Evolutionary conservation across 2,329 filamentous ascomycete genomes (phyloP), one percentile per base, ranked within the genome.

Genomic region (Blastomyces silverae): DNA sequence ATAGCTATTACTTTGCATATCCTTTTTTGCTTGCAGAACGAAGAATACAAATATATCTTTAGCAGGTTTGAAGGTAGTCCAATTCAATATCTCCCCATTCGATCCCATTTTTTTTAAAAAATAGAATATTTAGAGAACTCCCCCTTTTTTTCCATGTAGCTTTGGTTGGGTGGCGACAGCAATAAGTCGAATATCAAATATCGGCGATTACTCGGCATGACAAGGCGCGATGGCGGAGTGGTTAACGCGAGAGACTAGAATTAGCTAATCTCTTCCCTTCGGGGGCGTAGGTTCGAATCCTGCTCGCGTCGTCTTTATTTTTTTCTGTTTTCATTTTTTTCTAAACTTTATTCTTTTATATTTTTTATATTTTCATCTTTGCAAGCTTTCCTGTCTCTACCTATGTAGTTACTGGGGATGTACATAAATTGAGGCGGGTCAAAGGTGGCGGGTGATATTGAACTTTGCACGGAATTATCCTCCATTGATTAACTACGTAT

Each of bases 191-290:
- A 50, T 11, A n/a, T 25, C 11, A 25, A 50, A 25, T 10, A n/a
- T 4, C 2, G 7, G 0, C 2, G 0, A 3, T 3, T 42, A 5
- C 8, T 31, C 39, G 15, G 4, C 13, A 25, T 46, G n/a, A 34
- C 4, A 39, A 48, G 59, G 59, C 59, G 59, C 44, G 59, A 61
- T 61, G 59, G 59, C 59, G 59, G 59, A 61, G 59, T 61, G 59
- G 59, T 61, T 61, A 61, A 61, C 59, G 59, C 59, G 59, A 61
- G 39, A 61, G 59, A 61, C 59, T 61, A 61, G 59, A 61, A 61
- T 20, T 34, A 15, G 37, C 11, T 31, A 53, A 61, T 61, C 59
- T 61, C 39, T 61, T 61, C 59, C 44, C 59, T 61, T 61, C 59
- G 59, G 59, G 44, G 59, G 59, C 59, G 59, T 50, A 61, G 42